Evolutionary conservation across 2,329 filamentous ascomycete genomes (phyloP).

Genomic region (Colletotrichum filicis): DNA sequence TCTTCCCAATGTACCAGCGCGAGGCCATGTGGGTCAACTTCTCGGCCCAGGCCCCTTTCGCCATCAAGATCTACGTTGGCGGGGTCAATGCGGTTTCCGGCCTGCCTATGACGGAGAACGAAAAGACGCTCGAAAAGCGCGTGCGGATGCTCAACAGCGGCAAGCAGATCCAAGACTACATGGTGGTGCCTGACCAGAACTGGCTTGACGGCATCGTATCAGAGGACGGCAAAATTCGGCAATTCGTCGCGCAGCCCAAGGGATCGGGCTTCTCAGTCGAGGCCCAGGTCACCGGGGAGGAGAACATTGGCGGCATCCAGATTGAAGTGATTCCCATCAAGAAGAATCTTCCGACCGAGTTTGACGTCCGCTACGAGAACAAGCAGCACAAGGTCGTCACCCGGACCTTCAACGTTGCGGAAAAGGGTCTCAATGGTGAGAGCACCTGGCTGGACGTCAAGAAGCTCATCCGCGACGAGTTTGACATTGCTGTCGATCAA

Average conservation of each 20-base stretch:
- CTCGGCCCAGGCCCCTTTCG: constrained; percentile 41
- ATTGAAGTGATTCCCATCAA: constrained; percentile 49
- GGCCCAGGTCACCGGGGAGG: constrained; percentile 54
- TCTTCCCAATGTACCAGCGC: constrained; percentile 57
- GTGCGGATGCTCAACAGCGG: constrained; percentile 22
- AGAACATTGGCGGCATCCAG: constrained; percentile 53
- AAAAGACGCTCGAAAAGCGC: constrained; percentile 28
- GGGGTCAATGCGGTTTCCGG: constrained; percentile 54
- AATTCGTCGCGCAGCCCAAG: constrained; percentile 60
- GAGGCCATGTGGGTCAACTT: constrained; percentile 55
- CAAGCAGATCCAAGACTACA: constrained; percentile 42
- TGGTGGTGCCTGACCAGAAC: constrained; percentile 48
- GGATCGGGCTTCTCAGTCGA: constrained; percentile 56
- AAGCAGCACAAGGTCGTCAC: constrained; percentile 23
- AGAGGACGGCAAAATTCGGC: constrained; percentile 50
- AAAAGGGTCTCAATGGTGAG: constrained; percentile 15
- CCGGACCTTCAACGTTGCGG: constrained; percentile 29
- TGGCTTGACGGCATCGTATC: constrained; percentile 54
- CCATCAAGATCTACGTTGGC: constrained; percentile 52
- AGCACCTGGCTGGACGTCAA: constrained; percentile 36
- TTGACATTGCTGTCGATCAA: constrained; percentile 21
- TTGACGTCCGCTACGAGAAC: constrained; percentile 34
- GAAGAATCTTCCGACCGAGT: constrained; percentile 22
- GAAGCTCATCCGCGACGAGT: constrained; percentile 25
- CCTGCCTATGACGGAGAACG: constrained; percentile 40